Percentiles rank a stretch among this genome's conserved stretches.
phyloP scores from a whole-genome alignment of 352 stramenopile genomes.

The Pythium myriotylum region DNA sequence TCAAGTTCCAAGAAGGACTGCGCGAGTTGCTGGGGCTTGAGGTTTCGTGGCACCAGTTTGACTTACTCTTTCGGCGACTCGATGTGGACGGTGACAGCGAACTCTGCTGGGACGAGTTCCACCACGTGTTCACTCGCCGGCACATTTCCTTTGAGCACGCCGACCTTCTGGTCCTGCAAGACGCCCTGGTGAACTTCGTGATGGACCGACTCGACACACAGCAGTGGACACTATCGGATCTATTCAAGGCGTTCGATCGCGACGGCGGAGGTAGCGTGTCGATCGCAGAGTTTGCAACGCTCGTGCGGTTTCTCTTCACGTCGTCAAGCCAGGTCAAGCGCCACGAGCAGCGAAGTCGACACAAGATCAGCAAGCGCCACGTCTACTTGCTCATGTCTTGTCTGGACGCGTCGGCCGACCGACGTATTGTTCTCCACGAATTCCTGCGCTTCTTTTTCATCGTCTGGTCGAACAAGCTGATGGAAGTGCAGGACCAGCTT shows the following conservation, averaged over 20 bases:
- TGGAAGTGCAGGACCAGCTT: slow-evolving; percentile 54
- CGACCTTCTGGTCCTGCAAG: slow-evolving; percentile 41
- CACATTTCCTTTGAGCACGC: slow-evolving; percentile 34
- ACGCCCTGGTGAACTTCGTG: slow-evolving; percentile 45
- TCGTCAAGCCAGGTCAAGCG: slow-evolving; percentile 21
- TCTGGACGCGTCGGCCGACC: slow-evolving; percentile 47
- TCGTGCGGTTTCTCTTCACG: slow-evolving; percentile 48
- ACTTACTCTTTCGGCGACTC: slow-evolving; percentile 50
- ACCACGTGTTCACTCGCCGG: slow-evolving; percentile 32
- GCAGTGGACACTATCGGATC: slow-evolving; percentile 47
- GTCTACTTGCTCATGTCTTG: slow-evolving; percentile 56
- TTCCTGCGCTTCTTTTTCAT: slow-evolving; percentile 60
- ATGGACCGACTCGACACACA: slow-evolving; percentile 49
- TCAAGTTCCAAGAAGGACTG: slow-evolving; percentile 48
- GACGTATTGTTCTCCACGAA: slow-evolving; percentile 43
- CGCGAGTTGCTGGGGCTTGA: slow-evolving; percentile 36
- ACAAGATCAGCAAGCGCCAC: slow-evolving; percentile 44
- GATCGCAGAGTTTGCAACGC: slow-evolving; percentile 50
- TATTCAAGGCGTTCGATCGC: slow-evolving; percentile 53
- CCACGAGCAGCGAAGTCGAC: slow-evolving; percentile 17
- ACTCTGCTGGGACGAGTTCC: slow-evolving; percentile 45
- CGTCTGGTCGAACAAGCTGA: slow-evolving; percentile 52
- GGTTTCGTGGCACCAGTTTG: slow-evolving; percentile 57
- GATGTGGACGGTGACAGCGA: slow-evolving; percentile 41
- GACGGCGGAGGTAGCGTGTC: slow-evolving; percentile 51